A percentile compares a stretch with the other conserved stretches of the same genome.
These are phyloP conservation scores for Handroanthus guayacan DNA, from an alignment of 257 asterid species.

Conservation along the genomic window DNA sequence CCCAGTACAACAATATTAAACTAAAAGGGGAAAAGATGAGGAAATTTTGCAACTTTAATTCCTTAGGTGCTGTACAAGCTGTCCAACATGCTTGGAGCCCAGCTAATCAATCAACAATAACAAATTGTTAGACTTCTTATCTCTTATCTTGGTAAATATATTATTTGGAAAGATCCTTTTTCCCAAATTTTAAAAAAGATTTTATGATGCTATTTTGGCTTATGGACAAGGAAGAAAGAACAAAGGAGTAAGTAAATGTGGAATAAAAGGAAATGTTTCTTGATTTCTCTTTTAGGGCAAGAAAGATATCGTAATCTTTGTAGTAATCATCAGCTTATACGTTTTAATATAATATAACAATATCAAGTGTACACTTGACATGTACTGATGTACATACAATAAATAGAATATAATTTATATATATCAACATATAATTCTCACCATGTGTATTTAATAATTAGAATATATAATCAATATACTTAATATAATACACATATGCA, in stretches of 20 bases:
- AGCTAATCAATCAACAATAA: background rate
- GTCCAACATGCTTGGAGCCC: slow-evolving; percentile 14
- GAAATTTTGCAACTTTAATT: background rate
- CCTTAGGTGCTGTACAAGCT: background rate
- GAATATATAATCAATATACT: too few species aligned
- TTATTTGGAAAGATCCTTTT: background rate
- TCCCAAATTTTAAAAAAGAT: background rate
- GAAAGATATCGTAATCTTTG: background rate
- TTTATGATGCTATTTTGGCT: background rate
- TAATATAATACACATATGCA: too few species aligned
- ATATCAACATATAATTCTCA: too few species aligned
- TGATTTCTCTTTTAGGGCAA: background rate
- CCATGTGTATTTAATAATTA: too few species aligned
- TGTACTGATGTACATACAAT: too few species aligned
- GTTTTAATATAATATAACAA: background rate
- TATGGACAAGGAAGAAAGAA: background rate
- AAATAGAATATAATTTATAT: too few species aligned
- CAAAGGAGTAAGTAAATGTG: slow-evolving; percentile 10
- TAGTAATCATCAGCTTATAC: background rate
- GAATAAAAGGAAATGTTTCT: background rate
- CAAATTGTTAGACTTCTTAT: background rate
- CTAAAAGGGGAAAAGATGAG: background rate
- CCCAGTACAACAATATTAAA: background rate
- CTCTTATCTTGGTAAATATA: background rate
- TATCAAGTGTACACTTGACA: too few species aligned